Conservation (phyloP, 164 flowering plant genomes). For the Vitis riparia region DNA sequence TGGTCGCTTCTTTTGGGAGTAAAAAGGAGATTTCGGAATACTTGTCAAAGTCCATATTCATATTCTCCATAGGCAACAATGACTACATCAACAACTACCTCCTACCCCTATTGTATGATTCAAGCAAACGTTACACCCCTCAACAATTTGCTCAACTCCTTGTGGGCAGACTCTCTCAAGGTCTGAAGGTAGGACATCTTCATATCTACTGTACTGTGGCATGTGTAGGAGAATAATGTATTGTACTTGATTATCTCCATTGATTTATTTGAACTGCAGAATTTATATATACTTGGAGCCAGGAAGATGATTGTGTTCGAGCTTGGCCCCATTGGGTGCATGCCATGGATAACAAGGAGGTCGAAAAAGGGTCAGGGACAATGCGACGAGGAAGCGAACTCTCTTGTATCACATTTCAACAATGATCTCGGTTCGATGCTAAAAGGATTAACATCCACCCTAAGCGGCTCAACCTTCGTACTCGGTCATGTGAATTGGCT, state of each 20-base stretch:
- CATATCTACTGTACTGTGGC: background rate
- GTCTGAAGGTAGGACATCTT: constrained; percentile 18
- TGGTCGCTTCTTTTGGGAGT: constrained; percentile 6
- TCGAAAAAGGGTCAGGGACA: constrained; percentile 14
- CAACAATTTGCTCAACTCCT: constrained; percentile 23
- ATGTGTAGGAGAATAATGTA: background rate
- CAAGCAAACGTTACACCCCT: constrained; percentile 24
- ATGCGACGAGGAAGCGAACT: constrained; percentile 41
- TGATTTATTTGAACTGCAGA: constrained; percentile 19
- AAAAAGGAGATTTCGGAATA: constrained; percentile 11
- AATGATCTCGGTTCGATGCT: constrained; percentile 29
- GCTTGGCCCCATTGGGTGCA: constrained; percentile 45
- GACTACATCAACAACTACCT: constrained; percentile 46
- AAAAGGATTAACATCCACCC: constrained; percentile 23
- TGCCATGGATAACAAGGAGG: constrained; percentile 28
- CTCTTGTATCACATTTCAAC: constrained; percentile 31
- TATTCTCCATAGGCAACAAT: constrained; percentile 41
- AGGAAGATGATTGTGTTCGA: constrained; percentile 39
- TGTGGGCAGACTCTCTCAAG: constrained; percentile 1
- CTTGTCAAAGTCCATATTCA: constrained; percentile 39
- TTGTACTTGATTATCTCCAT: background rate
- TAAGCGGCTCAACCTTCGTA: constrained; percentile 38
- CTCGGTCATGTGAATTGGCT: constrained; percentile 26
- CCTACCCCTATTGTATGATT: background rate
- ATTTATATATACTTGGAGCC: constrained; percentile 31